Evolutionary conservation across 2,329 filamentous ascomycete species (phyloP).

Genomic region (Diaporthe citrichinensis): DNA sequence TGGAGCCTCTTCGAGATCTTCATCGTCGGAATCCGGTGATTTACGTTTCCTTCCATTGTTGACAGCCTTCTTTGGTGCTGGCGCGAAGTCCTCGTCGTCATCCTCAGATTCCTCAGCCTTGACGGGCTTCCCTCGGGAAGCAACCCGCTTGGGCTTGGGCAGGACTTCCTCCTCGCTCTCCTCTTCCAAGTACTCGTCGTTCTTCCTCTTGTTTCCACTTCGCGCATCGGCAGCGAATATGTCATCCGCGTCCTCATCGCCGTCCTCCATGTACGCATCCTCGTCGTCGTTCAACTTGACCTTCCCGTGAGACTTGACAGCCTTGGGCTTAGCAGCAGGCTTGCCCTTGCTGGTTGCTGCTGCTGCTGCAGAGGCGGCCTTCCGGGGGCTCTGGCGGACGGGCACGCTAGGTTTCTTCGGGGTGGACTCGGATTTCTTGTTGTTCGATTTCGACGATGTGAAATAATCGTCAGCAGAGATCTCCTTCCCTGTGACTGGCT

Average conservation of each 20-base stretch:
- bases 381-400: conserved; percentile 67
- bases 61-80: conserved; percentile 49
- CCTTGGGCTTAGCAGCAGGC: conserved; percentile 51
- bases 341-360: conserved; percentile 47
- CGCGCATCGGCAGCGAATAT: conserved; percentile 84
- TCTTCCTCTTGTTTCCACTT: conserved; percentile 75
- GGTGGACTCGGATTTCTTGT: conserved; percentile 54
- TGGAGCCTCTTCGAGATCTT: conserved; percentile 35
- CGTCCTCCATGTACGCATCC: conserved; percentile 75
- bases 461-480: conserved; percentile 73
- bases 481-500: conserved; percentile 62
- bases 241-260: conserved; percentile 82
- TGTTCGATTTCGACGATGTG: conserved; percentile 61
- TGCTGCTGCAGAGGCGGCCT: conserved; percentile 41
- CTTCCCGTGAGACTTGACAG: conserved; percentile 58
- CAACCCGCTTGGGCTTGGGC: conserved; percentile 62
- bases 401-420: conserved; percentile 57
- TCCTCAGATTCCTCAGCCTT: conserved; percentile 51
- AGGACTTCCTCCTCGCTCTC: conserved; percentile 72
- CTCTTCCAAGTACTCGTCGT: conserved; percentile 82
- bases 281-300: conserved; percentile 64
- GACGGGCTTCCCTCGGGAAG: conserved; percentile 58
- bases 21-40: conserved; percentile 39
- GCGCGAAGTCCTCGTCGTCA: conserved; percentile 51
- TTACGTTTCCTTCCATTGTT: conserved; percentile 47